A percentile compares a stretch with the other conserved stretches of the same genome.
Evolutionary conservation across 768 basidiomycete species (phyloP).

Genomic region (Hygrocybe punicea): DNA sequence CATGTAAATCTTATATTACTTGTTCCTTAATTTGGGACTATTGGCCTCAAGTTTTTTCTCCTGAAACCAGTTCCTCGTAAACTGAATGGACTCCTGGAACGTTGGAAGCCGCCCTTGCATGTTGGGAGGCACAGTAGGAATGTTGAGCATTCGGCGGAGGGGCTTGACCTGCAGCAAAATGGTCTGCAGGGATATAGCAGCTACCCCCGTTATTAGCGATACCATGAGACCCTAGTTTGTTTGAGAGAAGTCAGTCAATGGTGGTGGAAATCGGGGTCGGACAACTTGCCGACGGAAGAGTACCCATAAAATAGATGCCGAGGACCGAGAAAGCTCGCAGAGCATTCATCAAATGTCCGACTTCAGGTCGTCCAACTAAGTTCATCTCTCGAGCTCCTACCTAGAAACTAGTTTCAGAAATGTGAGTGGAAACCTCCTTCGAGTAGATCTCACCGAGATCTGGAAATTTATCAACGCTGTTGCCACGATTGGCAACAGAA

Average conservation of each 20-base stretch:
- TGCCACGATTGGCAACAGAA: constrained; percentile 60
- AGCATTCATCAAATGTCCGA: constrained; percentile 66
- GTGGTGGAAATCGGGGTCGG: background rate
- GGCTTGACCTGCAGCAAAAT: constrained; percentile 42
- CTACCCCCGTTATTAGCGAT: constrained; percentile 40
- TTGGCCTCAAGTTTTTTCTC: constrained; percentile 9
- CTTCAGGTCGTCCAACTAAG: constrained; percentile 47
- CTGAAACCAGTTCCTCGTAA: constrained; percentile 21
- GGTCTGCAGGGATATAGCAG: constrained; percentile 50
- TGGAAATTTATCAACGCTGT: constrained; percentile 65
- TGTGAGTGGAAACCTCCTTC: background rate
- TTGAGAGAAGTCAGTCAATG: background rate
- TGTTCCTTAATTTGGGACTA: constrained; percentile 6
- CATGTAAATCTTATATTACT: background rate
- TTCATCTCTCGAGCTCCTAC: constrained; percentile 54
- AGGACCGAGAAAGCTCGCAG: constrained; percentile 57
- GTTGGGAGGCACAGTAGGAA: constrained; percentile 35
- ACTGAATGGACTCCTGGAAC: constrained; percentile 20
- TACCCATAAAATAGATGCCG: constrained; percentile 45
- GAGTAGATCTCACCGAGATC: constrained; percentile 51
- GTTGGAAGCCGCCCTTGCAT: constrained; percentile 33
- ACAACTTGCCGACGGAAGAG: constrained; percentile 64
- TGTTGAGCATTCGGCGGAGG: constrained; percentile 39
- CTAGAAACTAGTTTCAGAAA: constrained; percentile 20
- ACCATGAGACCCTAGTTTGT: constrained; percentile 39